phyloP scores from a whole-genome alignment of 345 rosid species.

The Rhizophora mangle region DNA sequence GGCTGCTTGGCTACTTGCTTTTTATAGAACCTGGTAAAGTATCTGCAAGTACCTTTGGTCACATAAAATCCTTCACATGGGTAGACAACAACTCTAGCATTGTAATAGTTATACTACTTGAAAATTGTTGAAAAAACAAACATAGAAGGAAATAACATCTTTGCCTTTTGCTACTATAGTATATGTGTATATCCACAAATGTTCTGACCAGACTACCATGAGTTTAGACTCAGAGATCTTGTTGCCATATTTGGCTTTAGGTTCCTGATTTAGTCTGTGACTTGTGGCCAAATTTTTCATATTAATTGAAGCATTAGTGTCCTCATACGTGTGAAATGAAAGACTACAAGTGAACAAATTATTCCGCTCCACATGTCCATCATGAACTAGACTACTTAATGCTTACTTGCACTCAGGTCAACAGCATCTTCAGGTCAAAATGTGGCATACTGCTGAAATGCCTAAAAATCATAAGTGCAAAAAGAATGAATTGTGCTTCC shows the following conservation, averaged over 20 bases:
- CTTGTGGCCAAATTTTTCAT: too few relatives aligned
- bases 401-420: slow-evolving; percentile 37
- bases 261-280: too few relatives aligned
- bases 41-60: slow-evolving; percentile 26
- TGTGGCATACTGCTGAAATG: slow-evolving; percentile 30
- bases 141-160: too few relatives aligned
- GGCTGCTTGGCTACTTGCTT: slow-evolving; percentile 25
- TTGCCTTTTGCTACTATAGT: too few relatives aligned
- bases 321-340: neutral
- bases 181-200: too few relatives aligned
- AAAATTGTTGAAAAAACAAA: neutral
- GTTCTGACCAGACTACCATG: too few relatives aligned
- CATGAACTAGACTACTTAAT: slow-evolving; percentile 4
- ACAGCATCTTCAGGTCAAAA: slow-evolving; percentile 31
- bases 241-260: too few relatives aligned
- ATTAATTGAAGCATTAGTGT: neutral
- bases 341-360: neutral
- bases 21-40: slow-evolving; percentile 25
- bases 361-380: neutral
- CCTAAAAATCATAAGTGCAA: slow-evolving; percentile 29
- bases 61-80: slow-evolving; percentile 9
- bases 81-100: too few relatives aligned
- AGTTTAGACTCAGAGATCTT: too few relatives aligned
- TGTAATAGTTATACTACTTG: neutral
- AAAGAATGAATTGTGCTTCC: slow-evolving; percentile 22